A percentile compares a stretch with the other conserved stretches of the same genome.
Evolutionary conservation across 495 filamentous ascomycete genomes (phyloP).

Genomic region (Neurospora sp.): DNA sequence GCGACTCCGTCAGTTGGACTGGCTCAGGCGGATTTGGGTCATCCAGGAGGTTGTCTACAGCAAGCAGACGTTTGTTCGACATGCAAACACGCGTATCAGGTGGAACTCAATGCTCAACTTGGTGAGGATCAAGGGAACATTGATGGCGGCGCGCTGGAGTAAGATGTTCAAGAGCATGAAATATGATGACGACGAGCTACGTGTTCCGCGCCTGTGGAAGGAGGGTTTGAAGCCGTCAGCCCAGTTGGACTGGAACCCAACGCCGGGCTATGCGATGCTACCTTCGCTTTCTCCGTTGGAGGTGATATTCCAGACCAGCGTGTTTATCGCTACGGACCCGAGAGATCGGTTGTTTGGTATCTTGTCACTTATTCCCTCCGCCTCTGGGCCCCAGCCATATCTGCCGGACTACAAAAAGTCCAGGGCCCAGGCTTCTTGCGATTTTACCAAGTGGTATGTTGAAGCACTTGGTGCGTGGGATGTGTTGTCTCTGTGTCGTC

Average conservation of each 20-base stretch:
- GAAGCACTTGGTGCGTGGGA: not conserved
- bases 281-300: not conserved
- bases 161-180: not conserved
- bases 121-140: not conserved
- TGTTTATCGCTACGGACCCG: not conserved
- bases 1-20: not conserved
- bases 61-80: not conserved
- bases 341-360: not conserved
- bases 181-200: not conserved
- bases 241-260: not conserved
- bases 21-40: not conserved
- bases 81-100: not conserved
- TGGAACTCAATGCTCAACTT: not conserved
- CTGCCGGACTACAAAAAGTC: not conserved
- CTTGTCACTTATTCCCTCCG: not conserved
- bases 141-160: not conserved
- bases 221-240: not conserved
- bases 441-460: not conserved
- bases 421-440: not conserved
- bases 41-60: not conserved
- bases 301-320: not conserved
- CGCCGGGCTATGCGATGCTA: not conserved
- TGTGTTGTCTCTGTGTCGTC: not conserved
- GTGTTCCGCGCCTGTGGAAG: not conserved
- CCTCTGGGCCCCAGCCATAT: not conserved